Conservation (phyloP, 2,329 filamentous ascomycete species). For the Cryphonectria radicalis region DNA sequence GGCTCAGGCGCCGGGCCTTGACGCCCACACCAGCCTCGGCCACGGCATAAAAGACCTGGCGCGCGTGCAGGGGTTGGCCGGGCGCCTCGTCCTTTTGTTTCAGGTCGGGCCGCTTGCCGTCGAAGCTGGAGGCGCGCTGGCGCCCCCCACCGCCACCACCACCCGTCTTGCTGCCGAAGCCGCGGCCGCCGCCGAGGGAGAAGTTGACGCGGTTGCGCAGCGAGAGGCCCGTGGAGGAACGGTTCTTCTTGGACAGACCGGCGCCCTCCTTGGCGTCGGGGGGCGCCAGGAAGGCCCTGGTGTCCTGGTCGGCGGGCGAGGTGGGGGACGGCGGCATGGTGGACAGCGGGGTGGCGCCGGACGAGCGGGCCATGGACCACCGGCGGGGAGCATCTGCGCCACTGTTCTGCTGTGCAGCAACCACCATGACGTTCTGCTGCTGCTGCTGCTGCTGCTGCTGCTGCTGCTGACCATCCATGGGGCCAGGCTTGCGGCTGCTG, state of each 20-base stretch:
- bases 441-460: neutral
- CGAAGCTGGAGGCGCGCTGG: slow-evolving; percentile 55
- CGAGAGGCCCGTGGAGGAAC: slow-evolving; percentile 55
- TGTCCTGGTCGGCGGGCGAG: slow-evolving; percentile 39
- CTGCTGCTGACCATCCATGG: slow-evolving; percentile 34
- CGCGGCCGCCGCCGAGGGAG: slow-evolving; percentile 37
- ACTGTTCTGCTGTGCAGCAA: slow-evolving; percentile 7
- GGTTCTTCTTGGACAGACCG: slow-evolving; percentile 51
- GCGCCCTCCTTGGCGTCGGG: slow-evolving; percentile 50
- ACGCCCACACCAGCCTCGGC: slow-evolving; percentile 74
- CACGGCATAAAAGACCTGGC: slow-evolving; percentile 44
- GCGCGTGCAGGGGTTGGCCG: slow-evolving; percentile 32
- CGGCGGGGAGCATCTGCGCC: slow-evolving; percentile 41
- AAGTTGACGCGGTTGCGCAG: slow-evolving; percentile 56
- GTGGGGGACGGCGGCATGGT: slow-evolving; percentile 56
- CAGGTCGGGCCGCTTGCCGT: slow-evolving; percentile 41
- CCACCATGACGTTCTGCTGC: slow-evolving; percentile 29
- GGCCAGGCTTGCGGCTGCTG: slow-evolving; percentile 43
- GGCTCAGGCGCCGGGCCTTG: slow-evolving; percentile 78
- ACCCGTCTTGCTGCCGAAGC: slow-evolving; percentile 32
- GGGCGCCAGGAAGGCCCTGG: slow-evolving; percentile 37
- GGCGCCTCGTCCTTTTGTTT: slow-evolving; percentile 33
- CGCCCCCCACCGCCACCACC: too few species aligned
- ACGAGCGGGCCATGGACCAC: slow-evolving; percentile 52
- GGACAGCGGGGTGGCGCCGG: slow-evolving; percentile 48